Base-by-base conservation (phyloP, 345 rosid genomes). In the Murraya koenigii region DNA sequence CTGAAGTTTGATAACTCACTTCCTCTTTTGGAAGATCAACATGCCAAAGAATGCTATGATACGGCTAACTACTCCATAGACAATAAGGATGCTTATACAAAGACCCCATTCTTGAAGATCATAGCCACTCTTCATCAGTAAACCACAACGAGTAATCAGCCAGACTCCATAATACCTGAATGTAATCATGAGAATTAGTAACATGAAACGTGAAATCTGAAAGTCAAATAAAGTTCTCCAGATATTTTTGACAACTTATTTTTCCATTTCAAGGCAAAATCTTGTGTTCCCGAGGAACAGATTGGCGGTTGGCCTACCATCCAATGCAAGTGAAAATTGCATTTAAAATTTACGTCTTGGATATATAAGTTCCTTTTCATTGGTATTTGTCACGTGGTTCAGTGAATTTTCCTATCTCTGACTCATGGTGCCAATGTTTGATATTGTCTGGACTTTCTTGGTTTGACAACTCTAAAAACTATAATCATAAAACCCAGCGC, bases 91-190 rank as follows among this genome's bases (percentile, higher is more conserved):
- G 82, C 78, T 25, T 76, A 92, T 80, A 79, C 95, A 90, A 10
- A 89, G 75, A 71, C 55, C 81, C 94, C 93, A 90, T 22, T 85
- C 71, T 22, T 89, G 83, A 54, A 95, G 87, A 79, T 84, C 78
- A 70, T 93, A 93, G 39, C 95, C 91, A 26, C 71, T 81, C 81
- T 87, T 80, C 88, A 75, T 69, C 1, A 95, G 88, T 19, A 87
- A 77, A 39, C 92, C 94, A 8, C 97, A 95, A 7, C 98, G 89
- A 33, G 98, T 90, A 71, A 95, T 89, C 83, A 93, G 79, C 98
- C 98, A 93, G 65, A 95, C 95, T 71, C 98, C 97, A 22, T 89
- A 82, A 83, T 90, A 95, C 94, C 97, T 95, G 86, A 62, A 75
- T 2, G 61, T 38, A 33, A 63, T 70, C 71, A 71, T 47, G 28